Base-by-base conservation (phyloP, 179 eudicot genomes). In the Gypsophila paniculata region DNA sequence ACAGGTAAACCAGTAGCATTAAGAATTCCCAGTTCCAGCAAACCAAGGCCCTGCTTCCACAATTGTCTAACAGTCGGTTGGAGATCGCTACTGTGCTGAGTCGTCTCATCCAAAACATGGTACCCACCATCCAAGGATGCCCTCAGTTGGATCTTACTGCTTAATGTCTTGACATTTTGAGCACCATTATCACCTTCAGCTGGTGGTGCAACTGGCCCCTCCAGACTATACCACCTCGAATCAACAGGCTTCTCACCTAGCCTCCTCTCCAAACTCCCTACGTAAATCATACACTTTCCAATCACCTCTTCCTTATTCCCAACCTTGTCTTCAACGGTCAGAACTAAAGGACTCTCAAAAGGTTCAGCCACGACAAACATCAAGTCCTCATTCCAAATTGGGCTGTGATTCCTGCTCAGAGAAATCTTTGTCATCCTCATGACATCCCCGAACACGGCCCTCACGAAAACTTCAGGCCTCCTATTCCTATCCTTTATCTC, bases 311-410 rank as follows among this genome's bases (percentile, higher is more conserved):
- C 85, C 59, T 78, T 75, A 54, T 79, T 75, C 36, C 79, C 80
- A 11, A 81, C 70, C 72, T 68, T 82, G 11, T 84, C 85, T 51
- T 83, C 90, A 18, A 88, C 85, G 11, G 77, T 82, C 75, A 84
- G 64, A 53, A 83, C 77, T 69, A 88, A 59, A 0, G 68, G 76
- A 39, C 79, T 81, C 23, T 86, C 90, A 44, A 86, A 86, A 32
- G 90, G 88, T 22, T 88, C 93, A 3, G 90, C 82, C 26, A 78
- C 88, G 25, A 82, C 88, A 77, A 88, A 88, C 82, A 88, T 76
- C 85, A 88, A 66, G 62, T 88, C 90, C 73, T 88, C 90, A 46
- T 86, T 85, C 90, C 93, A 86, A 21, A 66, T 32, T 14, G 88
- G 88, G 75, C 51, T 72, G 13, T 70, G 4, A 68, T 72, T 85